Evolutionary conservation across 2,329 filamentous ascomycete species (phyloP).

Genomic region (Emergomyces orientalis): DNA sequence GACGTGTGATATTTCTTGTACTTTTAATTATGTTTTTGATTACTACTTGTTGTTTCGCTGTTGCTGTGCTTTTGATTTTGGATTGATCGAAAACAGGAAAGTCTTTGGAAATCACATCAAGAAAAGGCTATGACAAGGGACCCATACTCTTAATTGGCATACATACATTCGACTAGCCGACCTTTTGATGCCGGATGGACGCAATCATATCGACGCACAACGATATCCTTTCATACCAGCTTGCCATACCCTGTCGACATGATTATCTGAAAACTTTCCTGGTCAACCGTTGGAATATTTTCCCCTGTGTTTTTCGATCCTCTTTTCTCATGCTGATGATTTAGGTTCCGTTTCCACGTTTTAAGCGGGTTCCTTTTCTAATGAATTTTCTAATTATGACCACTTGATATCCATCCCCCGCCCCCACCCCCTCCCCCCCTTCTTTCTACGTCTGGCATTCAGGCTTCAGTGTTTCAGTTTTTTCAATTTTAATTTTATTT

Average conservation of each 20-base stretch:
- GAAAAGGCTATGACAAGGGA: neutral
- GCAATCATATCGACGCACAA: neutral
- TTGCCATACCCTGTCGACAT: neutral
- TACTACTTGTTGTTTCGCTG: neutral
- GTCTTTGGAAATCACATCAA: neutral
- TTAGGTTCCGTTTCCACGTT: neutral
- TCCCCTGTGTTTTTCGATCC: neutral
- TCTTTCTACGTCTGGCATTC: neutral
- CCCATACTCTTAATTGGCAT: neutral
- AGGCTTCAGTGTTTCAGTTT: neutral
- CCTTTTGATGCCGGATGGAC: neutral
- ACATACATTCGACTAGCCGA: neutral
- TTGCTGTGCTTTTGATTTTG: neutral
- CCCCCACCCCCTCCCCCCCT: neutral
- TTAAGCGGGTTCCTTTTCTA: neutral
- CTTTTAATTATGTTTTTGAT: neutral
- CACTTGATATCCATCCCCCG: neutral
- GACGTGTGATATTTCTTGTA: neutral
- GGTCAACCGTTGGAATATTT: neutral
- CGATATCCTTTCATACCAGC: neutral
- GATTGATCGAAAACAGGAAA: neutral
- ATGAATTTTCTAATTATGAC: neutral
- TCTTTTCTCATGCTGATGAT: neutral
- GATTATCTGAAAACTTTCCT: neutral
- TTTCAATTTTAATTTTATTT: neutral